These are phyloP conservation scores for Sphagnum tenellum DNA, from an alignment of 225 moss, liverwort and hornwort species.

Conservation along the genomic window DNA sequence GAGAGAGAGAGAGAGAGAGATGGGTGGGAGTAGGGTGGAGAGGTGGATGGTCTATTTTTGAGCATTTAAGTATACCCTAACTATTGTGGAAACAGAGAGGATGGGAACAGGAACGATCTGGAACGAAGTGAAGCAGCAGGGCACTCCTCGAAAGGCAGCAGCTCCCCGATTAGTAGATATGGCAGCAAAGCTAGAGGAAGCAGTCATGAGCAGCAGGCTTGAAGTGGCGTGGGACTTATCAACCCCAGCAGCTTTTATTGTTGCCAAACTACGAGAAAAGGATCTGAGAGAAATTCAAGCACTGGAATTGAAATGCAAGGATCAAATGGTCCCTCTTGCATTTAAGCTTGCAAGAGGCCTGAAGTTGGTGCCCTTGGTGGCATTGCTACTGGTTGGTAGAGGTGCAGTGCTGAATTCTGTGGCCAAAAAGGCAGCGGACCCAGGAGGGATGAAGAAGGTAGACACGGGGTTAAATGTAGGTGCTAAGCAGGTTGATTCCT, in stretches of 20 bases:
- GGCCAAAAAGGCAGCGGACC: constrained; percentile 25
- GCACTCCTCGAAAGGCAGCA: no score
- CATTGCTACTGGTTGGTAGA: constrained; percentile 68
- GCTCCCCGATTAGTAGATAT: constrained; percentile 12
- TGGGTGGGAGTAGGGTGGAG: no score
- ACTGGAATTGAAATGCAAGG: constrained; percentile 80
- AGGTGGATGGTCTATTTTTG: no score
- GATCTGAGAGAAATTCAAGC: constrained; percentile 65
- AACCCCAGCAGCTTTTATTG: constrained; percentile 78
- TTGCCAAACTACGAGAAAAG: constrained; percentile 70
- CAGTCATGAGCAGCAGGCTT: constrained; percentile 60
- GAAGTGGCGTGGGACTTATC: constrained; percentile 56
- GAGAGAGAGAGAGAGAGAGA: no score
- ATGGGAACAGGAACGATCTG: no score
- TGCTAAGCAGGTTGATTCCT: no score
- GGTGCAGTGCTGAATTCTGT: constrained; percentile 55
- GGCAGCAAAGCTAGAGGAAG: constrained; percentile 70
- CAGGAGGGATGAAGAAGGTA: constrained; percentile 25
- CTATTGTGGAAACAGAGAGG: no score
- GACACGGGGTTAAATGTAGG: constrained; percentile 32
- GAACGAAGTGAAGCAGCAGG: no score
- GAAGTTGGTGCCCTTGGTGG: constrained; percentile 75
- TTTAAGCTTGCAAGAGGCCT: constrained; percentile 71
- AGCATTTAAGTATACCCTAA: no score
- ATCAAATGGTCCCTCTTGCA: constrained; percentile 63